Percentiles rank a stretch among this genome's conserved stretches.
Evolutionary conservation across 257 asterid genomes (phyloP).

Genomic region (Prunella vulgaris): DNA sequence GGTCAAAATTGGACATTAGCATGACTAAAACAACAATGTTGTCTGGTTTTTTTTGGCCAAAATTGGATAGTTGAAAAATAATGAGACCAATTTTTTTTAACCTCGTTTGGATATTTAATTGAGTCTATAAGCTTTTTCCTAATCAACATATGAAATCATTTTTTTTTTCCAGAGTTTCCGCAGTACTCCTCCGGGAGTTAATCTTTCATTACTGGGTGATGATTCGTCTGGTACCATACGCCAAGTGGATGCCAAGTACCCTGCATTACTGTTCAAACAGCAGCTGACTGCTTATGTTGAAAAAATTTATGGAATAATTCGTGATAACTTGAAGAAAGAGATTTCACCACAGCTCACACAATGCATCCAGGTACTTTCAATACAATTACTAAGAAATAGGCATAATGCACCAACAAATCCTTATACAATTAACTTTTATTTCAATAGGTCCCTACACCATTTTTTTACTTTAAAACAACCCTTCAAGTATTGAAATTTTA

Average conservation of each 20-base stretch:
- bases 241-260: constrained; percentile 98
- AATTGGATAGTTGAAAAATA: too few relatives aligned
- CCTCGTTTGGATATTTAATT: not conserved
- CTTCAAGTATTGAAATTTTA: too few relatives aligned
- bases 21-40: too few relatives aligned
- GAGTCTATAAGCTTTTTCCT: constrained; percentile 4
- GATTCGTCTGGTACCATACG: constrained; percentile 56
- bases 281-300: constrained; percentile 89
- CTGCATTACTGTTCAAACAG: constrained; percentile 89
- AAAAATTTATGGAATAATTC: constrained; percentile 84
- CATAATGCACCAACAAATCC: too few relatives aligned
- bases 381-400: not conserved
- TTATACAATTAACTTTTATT: too few relatives aligned
- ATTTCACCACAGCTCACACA: constrained; percentile 81
- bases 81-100: too few relatives aligned
- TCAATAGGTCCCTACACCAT: too few relatives aligned
- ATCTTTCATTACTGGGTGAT: constrained; percentile 60
- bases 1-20: too few relatives aligned
- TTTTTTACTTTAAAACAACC: too few relatives aligned
- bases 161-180: constrained; percentile 75
- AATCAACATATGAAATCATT: not conserved
- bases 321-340: constrained; percentile 87
- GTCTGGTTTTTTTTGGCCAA: too few relatives aligned
- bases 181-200: constrained; percentile 66
- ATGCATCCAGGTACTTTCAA: constrained; percentile 78